These are phyloP conservation scores for Candida parachauliodes DNA, from an alignment of 805 yeast species.

Conservation along the genomic window DNA sequence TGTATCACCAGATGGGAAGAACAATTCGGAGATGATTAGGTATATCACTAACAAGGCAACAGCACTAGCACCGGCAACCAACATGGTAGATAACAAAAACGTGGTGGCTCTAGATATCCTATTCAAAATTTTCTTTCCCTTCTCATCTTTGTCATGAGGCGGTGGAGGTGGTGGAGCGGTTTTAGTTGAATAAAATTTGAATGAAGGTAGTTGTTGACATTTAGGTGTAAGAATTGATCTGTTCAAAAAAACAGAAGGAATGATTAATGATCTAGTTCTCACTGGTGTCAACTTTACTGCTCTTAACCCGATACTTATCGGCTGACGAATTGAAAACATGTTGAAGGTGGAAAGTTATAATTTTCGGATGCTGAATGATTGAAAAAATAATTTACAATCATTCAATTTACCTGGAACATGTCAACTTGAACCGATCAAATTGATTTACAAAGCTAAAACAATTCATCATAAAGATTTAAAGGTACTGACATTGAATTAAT, in stretches of 20 bases:
- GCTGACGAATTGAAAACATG: conserved; percentile 1
- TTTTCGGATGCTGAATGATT: background rate
- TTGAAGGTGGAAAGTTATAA: background rate
- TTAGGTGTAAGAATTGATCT: background rate
- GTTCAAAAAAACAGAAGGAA: background rate
- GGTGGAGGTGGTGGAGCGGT: conserved; percentile 29
- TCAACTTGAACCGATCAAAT: no score
- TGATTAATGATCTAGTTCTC: background rate
- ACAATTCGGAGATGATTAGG: conserved; percentile 71
- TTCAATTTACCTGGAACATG: no score
- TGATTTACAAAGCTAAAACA: no score
- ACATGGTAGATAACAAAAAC: conserved; percentile 55
- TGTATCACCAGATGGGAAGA: conserved; percentile 89
- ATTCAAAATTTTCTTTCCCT: conserved; percentile 41
- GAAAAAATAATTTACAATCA: no score
- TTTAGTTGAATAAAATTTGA: conserved; percentile 10
- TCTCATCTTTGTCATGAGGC: conserved; percentile 39
- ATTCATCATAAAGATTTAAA: no score
- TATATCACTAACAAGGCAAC: conserved; percentile 67
- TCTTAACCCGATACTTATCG: background rate
- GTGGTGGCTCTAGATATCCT: conserved; percentile 55
- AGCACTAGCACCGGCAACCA: conserved; percentile 68
- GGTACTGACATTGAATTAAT: no score
- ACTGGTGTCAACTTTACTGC: background rate
- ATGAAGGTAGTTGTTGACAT: background rate